Evolutionary conservation across 345 rosid species (phyloP).

Genomic region (Arabis alpina): DNA sequence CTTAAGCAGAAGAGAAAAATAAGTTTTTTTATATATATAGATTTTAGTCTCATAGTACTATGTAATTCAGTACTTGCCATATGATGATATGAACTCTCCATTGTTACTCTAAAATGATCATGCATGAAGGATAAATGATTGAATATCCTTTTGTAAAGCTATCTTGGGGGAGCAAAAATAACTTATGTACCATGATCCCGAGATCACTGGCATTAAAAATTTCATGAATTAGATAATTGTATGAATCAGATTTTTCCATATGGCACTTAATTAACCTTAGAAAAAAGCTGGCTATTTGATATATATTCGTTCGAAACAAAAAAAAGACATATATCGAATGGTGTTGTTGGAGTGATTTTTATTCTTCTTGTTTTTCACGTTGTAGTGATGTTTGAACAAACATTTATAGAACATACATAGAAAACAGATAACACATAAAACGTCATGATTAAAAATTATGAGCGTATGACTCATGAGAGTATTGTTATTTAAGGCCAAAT

Average conservation of each 20-base stretch:
- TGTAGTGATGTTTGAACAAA: neutral
- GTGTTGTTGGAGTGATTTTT: neutral
- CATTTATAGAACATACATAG: neutral
- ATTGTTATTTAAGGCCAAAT: neutral
- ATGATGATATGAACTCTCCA: too few relatives aligned
- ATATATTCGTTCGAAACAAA: neutral
- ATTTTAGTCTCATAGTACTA: too few relatives aligned
- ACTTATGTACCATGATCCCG: slow-evolving; percentile 29
- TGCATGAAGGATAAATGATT: too few relatives aligned
- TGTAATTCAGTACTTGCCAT: too few relatives aligned
- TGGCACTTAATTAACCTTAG: slow-evolving; percentile 20
- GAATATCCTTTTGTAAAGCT: neutral
- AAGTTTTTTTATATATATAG: too few relatives aligned
- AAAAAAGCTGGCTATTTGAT: neutral
- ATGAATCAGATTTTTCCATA: slow-evolving; percentile 20
- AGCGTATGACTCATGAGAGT: neutral
- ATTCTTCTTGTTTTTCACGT: neutral
- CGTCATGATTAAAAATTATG: neutral
- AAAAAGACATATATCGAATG: neutral
- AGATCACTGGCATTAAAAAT: neutral
- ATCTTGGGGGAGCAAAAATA: slow-evolving; percentile 4
- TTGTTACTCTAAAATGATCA: too few relatives aligned
- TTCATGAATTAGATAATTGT: slow-evolving; percentile 2
- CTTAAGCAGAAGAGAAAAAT: too few relatives aligned
- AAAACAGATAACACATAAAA: neutral